phyloP scores from a whole-genome alignment of 768 basidiomycete species.

The Galerina sulciceps region DNA sequence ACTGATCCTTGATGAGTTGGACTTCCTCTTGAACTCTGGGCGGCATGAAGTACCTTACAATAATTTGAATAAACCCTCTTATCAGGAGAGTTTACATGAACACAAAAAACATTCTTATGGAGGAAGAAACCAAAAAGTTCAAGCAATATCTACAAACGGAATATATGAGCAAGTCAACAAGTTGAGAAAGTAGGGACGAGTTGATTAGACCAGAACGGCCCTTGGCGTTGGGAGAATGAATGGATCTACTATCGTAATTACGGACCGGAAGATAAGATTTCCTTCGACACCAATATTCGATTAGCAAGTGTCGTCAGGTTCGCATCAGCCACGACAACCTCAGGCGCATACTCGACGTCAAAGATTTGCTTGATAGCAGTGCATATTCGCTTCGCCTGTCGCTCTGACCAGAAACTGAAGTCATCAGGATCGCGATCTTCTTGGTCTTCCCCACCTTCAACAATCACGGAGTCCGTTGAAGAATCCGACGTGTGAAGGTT shows the following conservation, averaged over 20 bases:
- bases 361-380: conserved; percentile 80
- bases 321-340: conserved; percentile 93
- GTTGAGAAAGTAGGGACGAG: background rate
- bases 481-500: conserved; percentile 17
- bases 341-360: conserved; percentile 84
- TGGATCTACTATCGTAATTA: background rate
- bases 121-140: background rate
- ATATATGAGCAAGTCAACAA: background rate
- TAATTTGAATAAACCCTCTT: background rate
- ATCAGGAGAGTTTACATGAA: background rate
- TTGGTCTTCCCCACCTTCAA: conserved; percentile 30
- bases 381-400: conserved; percentile 90
- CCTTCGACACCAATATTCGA: conserved; percentile 79
- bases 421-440: conserved; percentile 81
- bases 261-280: conserved; percentile 43
- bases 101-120: background rate
- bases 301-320: conserved; percentile 86
- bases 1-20: background rate
- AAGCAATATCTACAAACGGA: background rate
- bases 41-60: background rate
- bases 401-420: conserved; percentile 91
- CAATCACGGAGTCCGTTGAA: conserved; percentile 8
- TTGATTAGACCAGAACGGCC: background rate
- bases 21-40: background rate
- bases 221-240: background rate